Evolutionary conservation across 176 grass and related monocot genomes (phyloP).

Genomic region (Zoysia japonica): DNA sequence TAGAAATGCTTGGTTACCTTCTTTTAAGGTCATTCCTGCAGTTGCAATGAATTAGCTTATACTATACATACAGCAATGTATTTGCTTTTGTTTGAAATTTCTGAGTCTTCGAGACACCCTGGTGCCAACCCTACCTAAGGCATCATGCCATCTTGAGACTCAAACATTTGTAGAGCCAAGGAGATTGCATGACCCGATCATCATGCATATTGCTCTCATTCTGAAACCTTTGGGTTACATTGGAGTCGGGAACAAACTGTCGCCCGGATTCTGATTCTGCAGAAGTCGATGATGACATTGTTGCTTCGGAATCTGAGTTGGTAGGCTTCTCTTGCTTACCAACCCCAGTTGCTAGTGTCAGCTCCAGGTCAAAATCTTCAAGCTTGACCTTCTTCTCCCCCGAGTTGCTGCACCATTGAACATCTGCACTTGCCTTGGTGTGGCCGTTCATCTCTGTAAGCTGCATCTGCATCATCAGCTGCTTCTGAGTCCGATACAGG

Average conservation of each 20-base stretch:
- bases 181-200: slow-evolving; percentile 53
- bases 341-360: slow-evolving; percentile 65
- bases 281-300: slow-evolving; percentile 53
- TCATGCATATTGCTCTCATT: slow-evolving; percentile 64
- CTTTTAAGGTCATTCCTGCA: slow-evolving; percentile 1
- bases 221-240: slow-evolving; percentile 52
- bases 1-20: slow-evolving; percentile 17
- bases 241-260: slow-evolving; percentile 18
- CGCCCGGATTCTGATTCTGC: slow-evolving; percentile 41
- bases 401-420: slow-evolving; percentile 4
- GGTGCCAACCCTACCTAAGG: slow-evolving; percentile 26
- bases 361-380: slow-evolving; percentile 62
- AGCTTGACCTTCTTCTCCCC: not conserved
- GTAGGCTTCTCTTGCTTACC: slow-evolving; percentile 53
- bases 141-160: slow-evolving; percentile 64
- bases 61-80: slow-evolving; percentile 43
- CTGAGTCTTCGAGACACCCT: not conserved
- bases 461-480: slow-evolving; percentile 59
- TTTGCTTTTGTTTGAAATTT: slow-evolving; percentile 29
- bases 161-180: slow-evolving; percentile 72
- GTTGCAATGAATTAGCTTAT: slow-evolving; percentile 29
- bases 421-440: not conserved
- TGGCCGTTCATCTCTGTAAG: slow-evolving; percentile 12
- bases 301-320: slow-evolving; percentile 53
- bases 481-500: slow-evolving; percentile 59